These are phyloP conservation scores for Skeletonema menzelii DNA, from an alignment of 108 stramenopile species.

Conservation along the genomic window DNA sequence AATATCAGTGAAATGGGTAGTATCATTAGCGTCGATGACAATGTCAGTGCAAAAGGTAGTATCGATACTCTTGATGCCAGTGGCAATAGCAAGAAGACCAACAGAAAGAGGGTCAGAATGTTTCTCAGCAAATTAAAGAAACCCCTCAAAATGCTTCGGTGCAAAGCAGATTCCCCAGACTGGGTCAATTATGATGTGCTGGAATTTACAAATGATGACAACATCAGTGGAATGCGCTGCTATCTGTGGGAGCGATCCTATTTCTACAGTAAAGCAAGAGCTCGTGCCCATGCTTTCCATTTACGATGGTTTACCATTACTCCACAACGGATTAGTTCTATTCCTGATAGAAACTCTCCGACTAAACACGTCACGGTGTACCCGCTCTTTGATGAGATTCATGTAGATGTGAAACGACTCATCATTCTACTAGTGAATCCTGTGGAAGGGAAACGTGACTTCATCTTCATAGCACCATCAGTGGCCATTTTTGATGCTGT, in stretches of 20 bases:
- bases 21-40: neutral
- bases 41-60: too few species aligned
- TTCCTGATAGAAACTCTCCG: conserved; percentile 52
- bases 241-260: conserved; percentile 68
- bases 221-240: conserved; percentile 32
- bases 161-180: conserved; percentile 7
- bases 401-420: conserved; percentile 57
- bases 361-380: conserved; percentile 53
- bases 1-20: neutral
- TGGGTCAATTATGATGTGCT: conserved; percentile 5
- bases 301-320: conserved; percentile 74
- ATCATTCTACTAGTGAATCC: conserved; percentile 64
- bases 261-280: conserved; percentile 67
- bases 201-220: conserved; percentile 23
- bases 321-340: conserved; percentile 48
- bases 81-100: too few species aligned
- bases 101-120: neutral
- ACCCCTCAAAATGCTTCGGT: neutral
- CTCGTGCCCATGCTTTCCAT: conserved; percentile 63
- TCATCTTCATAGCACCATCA: conserved; percentile 67
- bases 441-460: conserved; percentile 34
- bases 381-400: conserved; percentile 56
- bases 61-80: neutral
- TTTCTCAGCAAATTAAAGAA: neutral
- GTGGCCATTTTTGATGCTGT: conserved; percentile 54